phyloP scores from a whole-genome alignment of 169 alveolate species.

The Cyclospora cayetanensis region DNA sequence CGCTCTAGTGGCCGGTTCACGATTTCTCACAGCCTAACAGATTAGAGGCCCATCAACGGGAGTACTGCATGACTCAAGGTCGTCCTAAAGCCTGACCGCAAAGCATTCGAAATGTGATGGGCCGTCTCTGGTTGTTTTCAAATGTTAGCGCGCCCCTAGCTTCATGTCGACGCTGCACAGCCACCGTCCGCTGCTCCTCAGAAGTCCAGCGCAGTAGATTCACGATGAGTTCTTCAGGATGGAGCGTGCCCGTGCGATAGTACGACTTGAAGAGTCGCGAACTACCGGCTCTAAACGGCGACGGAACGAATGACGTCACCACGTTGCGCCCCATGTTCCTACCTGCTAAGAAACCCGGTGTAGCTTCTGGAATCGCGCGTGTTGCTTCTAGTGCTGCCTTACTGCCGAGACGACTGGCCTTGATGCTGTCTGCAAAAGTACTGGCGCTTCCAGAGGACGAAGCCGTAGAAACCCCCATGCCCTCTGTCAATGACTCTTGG shows the following conservation, averaged over 20 bases:
- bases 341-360: too few relatives aligned
- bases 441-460: not conserved
- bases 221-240: not conserved
- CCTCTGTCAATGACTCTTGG: not conserved
- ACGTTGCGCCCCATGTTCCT: not conserved
- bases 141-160: not conserved
- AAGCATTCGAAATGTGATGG: constrained; percentile 12
- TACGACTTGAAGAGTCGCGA: not conserved
- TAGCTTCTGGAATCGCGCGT: too few relatives aligned
- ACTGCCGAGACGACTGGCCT: not conserved
- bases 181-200: constrained; percentile 6
- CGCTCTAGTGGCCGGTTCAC: too few relatives aligned
- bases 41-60: too few relatives aligned
- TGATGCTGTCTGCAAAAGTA: too few relatives aligned
- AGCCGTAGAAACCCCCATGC: not conserved
- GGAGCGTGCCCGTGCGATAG: not conserved
- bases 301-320: not conserved
- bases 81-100: not conserved
- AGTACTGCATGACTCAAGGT: too few relatives aligned
- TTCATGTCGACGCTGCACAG: not conserved
- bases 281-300: not conserved
- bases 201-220: not conserved
- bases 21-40: too few relatives aligned
- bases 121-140: not conserved
- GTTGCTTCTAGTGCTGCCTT: not conserved